A percentile compares a stretch with the other conserved stretches of the same genome.
Evolutionary conservation across 2,329 filamentous ascomycete species (phyloP).

Genomic region (Zymoseptoria passerinii): DNA sequence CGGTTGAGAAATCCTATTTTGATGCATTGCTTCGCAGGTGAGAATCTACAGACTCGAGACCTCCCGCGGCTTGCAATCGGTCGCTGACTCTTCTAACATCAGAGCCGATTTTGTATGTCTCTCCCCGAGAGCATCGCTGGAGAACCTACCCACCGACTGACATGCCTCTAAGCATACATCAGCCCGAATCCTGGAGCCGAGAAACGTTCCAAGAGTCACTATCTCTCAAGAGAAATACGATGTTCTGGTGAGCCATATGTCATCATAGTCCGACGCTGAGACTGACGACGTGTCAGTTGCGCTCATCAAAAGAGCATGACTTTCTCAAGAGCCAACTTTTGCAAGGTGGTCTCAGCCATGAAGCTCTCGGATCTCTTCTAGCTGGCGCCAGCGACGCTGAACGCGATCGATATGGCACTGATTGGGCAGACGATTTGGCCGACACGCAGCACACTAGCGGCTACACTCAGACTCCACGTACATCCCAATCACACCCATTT

Average conservation of each 20-base stretch:
- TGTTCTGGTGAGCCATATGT: constrained; percentile 39
- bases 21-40: constrained; percentile 55
- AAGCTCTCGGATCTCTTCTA: constrained; percentile 43
- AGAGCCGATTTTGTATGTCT: constrained; percentile 26
- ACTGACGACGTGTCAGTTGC: constrained; percentile 25
- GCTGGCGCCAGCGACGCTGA: constrained; percentile 20
- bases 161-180: constrained; percentile 20
- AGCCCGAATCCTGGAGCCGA: constrained; percentile 12
- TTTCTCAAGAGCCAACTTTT: constrained; percentile 43
- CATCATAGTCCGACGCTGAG: not conserved
- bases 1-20: constrained; percentile 53
- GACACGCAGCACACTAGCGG: constrained; percentile 1
- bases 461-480: not conserved
- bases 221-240: constrained; percentile 57
- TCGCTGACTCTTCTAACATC: constrained; percentile 13
- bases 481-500: not conserved
- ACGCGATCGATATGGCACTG: constrained; percentile 2
- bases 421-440: constrained; percentile 19
- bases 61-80: constrained; percentile 3
- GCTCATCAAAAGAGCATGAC: constrained; percentile 45
- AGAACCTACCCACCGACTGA: constrained; percentile 7
- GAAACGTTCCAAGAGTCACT: constrained; percentile 35
- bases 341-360: constrained; percentile 42
- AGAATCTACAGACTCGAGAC: constrained; percentile 27
- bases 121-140: not conserved